Conservation (phyloP, 306 rosid genomes). For the Dalbergia oliveri region DNA sequence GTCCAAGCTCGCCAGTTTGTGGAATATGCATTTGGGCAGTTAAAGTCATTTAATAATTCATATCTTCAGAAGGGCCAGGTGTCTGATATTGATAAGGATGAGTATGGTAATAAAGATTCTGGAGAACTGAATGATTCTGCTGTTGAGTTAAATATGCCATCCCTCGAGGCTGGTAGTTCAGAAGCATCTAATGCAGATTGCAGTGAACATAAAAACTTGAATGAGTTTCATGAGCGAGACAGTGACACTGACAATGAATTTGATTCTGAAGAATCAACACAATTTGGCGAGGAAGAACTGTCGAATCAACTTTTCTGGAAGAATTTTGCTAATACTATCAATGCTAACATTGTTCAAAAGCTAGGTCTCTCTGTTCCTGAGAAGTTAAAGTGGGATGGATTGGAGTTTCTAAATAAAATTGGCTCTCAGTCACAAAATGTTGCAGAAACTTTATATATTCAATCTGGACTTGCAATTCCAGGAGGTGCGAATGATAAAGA, state of each 20-base stretch:
- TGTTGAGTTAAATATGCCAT: conserved; percentile 46
- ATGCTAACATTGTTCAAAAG: conserved; percentile 77
- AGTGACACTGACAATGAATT: conserved; percentile 54
- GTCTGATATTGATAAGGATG: conserved; percentile 46
- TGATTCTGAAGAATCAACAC: conserved; percentile 46
- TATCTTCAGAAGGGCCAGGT: conserved; percentile 56
- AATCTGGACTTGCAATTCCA: conserved; percentile 91
- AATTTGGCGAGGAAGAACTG: conserved; percentile 52
- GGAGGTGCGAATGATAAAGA: conserved; percentile 53
- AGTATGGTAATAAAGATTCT: conserved; percentile 40
- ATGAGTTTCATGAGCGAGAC: conserved; percentile 47
- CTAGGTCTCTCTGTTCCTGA: conserved; percentile 77
- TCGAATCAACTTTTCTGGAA: conserved; percentile 82
- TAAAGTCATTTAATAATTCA: conserved; percentile 77
- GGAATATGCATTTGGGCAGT: conserved; percentile 90
- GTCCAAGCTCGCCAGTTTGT: conserved; percentile 92
- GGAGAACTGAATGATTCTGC: conserved; percentile 49
- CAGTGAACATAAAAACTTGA: conserved; percentile 42
- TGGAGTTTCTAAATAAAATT: conserved; percentile 75
- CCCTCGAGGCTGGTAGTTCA: conserved; percentile 41
- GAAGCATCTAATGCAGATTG: conserved; percentile 50
- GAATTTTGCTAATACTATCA: conserved; percentile 73
- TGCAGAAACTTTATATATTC: conserved; percentile 78
- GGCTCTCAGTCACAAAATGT: conserved; percentile 80
- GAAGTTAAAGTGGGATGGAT: conserved; percentile 90